Evolutionary conservation across 768 basidiomycete genomes (phyloP), one percentile per base, ranked within the genome.

Genomic region (Tulasnella sp.): DNA sequence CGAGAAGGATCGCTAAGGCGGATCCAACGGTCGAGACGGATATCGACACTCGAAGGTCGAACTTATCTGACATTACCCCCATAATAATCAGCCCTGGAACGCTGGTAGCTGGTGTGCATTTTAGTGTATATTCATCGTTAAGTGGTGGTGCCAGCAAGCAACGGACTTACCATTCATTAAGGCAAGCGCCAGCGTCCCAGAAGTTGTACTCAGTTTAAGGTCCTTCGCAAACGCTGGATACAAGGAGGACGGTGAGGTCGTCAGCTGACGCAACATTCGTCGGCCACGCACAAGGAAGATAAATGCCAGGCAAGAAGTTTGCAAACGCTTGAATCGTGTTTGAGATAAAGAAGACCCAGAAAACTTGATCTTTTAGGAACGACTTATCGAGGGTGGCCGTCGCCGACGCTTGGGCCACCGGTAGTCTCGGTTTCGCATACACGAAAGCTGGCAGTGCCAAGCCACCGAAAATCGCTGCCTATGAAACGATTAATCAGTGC

Each of bases 201-300:
- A 72, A 3, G 71, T 79, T 10, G 78, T 73, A 72, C 71, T 79
- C 40, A 79, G 46, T 24, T 52, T n/a, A 34, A 79, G 78, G 38
- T 79, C 78, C 38, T 34, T 71, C 18, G 78, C 71, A 44, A 79
- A 79, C 14, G 78, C 78, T 79, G n/a, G n/a, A n/a, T n/a, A n/a
- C n/a, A n/a, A 27, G 44, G 24, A 0, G 36, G 27, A 27, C 16
- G 19, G n/a, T n/a, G 27, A 40, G 8, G 3, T 18, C 74, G 8
- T 21, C 36, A 16, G 19, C 19, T 16, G 36, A 19, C 4, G 24
- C 27, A 46, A 44, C 19, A 3, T 24, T 36, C 27, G 5, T 71
- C n/a, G n/a, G n/a, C n/a, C 9, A 77, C 58, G 58, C 21, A 79
- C 76, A 77, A 18, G 78, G 78, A 18, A 79, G 36, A n/a, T 74